Conservation (phyloP, 2,329 filamentous ascomycete species). For the Erysiphe pulchra region DNA sequence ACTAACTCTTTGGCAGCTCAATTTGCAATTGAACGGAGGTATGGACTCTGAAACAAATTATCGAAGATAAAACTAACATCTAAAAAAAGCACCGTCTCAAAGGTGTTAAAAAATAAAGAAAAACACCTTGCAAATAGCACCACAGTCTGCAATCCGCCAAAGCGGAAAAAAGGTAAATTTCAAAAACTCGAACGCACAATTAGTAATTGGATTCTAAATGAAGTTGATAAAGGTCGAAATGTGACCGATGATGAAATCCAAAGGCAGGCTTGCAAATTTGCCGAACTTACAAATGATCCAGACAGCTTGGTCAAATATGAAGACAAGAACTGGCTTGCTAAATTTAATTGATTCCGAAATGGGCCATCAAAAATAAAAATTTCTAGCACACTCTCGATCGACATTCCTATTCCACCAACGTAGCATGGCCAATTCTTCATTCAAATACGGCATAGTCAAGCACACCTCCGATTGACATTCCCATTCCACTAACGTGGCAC, state of each 20-base stretch:
- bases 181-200: conserved; percentile 84
- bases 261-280: conserved; percentile 64
- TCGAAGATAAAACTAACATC: conserved; percentile 9
- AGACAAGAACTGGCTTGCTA: conserved; percentile 64
- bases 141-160: conserved; percentile 53
- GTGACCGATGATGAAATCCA: conserved; percentile 61
- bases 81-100: conserved; percentile 68
- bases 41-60: conserved; percentile 10
- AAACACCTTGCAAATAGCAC: conserved; percentile 72
- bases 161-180: conserved; percentile 59
- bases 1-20: conserved; percentile 29
- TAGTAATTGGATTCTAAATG: conserved; percentile 64
- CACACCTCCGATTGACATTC: too few relatives aligned
- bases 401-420: too few relatives aligned
- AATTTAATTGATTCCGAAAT: conserved; percentile 81
- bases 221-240: conserved; percentile 46
- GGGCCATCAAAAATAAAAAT: too few relatives aligned
- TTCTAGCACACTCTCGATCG: too few relatives aligned
- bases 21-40: conserved; percentile 97
- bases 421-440: too few relatives aligned
- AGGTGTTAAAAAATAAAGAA: conserved; percentile 82
- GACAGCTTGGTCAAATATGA: conserved; percentile 48
- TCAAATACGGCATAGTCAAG: too few relatives aligned
- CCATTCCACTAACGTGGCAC: too few relatives aligned
- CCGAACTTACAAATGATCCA: conserved; percentile 41